Conservation (phyloP, 1,284 basidiomycete species). For the Hymenochaete sp. region DNA sequence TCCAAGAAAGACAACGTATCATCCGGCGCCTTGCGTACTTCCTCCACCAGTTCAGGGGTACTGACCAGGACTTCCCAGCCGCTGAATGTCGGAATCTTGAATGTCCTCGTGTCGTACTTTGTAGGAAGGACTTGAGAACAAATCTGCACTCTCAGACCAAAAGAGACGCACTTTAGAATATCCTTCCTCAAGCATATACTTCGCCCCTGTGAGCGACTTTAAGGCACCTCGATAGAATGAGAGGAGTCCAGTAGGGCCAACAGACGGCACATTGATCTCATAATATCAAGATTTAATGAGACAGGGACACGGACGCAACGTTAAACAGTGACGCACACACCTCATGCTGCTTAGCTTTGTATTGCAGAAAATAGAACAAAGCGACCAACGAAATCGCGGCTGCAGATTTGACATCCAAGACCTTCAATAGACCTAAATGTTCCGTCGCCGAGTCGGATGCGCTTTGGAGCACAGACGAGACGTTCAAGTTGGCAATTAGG, state of each 20-base stretch:
- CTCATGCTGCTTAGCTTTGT: too few relatives aligned
- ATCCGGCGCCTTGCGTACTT: slow-evolving; percentile 28
- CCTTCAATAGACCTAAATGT: too few relatives aligned
- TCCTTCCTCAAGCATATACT: slow-evolving; percentile 8
- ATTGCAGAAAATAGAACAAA: too few relatives aligned
- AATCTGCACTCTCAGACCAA: background rate
- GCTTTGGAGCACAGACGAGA: too few relatives aligned
- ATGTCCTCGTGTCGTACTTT: slow-evolving; percentile 20
- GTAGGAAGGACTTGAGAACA: background rate
- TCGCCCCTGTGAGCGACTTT: slow-evolving; percentile 1
- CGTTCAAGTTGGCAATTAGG: too few relatives aligned
- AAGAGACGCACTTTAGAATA: slow-evolving; percentile 10
- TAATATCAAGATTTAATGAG: too few relatives aligned
- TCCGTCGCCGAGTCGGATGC: too few relatives aligned
- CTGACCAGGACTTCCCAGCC: slow-evolving; percentile 26
- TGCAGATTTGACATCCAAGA: too few relatives aligned
- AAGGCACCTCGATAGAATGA: slow-evolving; percentile 13
- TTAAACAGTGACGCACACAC: too few relatives aligned
- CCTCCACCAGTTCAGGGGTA: slow-evolving; percentile 24
- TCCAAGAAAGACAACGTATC: slow-evolving; percentile 23
- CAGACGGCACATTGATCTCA: slow-evolving; percentile 12
- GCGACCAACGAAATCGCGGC: too few relatives aligned
- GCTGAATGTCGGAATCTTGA: slow-evolving; percentile 23
- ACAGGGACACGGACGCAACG: too few relatives aligned
- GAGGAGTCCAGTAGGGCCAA: slow-evolving; percentile 8